Conservation (phyloP, 1,284 basidiomycete species). For the Ceratobasidium sp. region DNA sequence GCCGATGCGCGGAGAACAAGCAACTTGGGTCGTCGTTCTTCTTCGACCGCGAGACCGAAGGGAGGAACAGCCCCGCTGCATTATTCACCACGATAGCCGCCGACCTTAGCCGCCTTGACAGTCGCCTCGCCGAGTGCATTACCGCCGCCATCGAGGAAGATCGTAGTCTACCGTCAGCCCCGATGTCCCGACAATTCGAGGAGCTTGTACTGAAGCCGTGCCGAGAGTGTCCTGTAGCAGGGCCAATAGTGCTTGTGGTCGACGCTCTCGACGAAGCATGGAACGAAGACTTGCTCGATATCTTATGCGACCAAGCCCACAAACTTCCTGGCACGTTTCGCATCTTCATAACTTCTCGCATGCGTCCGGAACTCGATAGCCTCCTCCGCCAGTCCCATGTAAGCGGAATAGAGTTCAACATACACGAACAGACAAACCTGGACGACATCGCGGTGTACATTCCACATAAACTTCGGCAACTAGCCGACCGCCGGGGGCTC, state of each 20-base stretch:
- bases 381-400: no score
- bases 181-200: conserved; percentile 15
- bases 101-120: background rate
- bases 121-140: background rate
- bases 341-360: conserved; percentile 9
- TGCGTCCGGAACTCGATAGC: conserved; percentile 3
- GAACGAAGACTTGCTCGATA: no score
- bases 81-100: conserved; percentile 20
- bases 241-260: background rate
- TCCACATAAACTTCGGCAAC: background rate
- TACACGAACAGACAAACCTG: background rate
- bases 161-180: background rate
- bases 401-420: background rate
- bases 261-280: no score
- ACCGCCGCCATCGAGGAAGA: background rate
- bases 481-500: background rate
- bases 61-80: no score
- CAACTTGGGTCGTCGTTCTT: conserved; percentile 47
- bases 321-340: background rate
- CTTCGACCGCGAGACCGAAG: no score
- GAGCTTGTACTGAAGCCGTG: background rate
- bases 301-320: background rate
- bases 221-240: background rate
- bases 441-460: background rate
- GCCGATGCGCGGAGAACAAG: conserved; percentile 41